Percentiles rank a stretch among this genome's conserved stretches.
Evolutionary conservation across 163 green algal species (phyloP).

Genomic region (Prototheca cutis): DNA sequence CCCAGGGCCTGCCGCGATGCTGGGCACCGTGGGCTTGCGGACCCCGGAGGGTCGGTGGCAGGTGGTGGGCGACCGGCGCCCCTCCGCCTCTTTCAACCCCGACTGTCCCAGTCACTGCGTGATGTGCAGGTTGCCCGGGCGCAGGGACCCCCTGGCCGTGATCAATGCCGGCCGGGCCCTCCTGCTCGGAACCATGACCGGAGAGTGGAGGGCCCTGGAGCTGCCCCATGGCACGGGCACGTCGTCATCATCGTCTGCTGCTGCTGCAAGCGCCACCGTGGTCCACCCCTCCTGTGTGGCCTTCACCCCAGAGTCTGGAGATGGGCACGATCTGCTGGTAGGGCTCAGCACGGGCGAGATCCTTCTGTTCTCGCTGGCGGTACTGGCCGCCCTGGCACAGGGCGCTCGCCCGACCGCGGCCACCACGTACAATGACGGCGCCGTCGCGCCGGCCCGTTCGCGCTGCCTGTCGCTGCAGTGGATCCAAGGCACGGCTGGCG

Average conservation of each 20-base stretch:
- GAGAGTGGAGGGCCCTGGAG: no score
- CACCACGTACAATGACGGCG: background rate
- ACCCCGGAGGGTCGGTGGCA: background rate
- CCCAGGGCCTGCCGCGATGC: background rate
- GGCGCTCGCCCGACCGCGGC: background rate
- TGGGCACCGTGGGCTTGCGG: background rate
- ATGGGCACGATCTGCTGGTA: conserved; percentile 32
- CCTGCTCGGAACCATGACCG: background rate
- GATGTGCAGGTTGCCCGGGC: background rate
- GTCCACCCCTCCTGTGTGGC: conserved; percentile 15
- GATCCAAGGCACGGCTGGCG: conserved; percentile 21
- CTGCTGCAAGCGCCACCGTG: no score
- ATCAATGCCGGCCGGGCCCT: background rate
- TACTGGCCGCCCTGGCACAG: conserved; percentile 4
- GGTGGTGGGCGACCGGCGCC: background rate
- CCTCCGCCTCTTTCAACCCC: background rate
- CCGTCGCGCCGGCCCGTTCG: background rate
- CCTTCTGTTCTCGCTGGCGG: conserved; percentile 15
- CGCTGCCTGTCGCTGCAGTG: conserved; percentile 22
- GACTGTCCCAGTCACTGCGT: background rate
- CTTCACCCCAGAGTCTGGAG: background rate
- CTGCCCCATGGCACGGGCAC: no score
- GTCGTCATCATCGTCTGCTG: no score
- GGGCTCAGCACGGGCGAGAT: conserved; percentile 28
- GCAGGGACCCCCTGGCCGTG: background rate